Percentiles rank a stretch among this genome's conserved stretches.
Conservation (phyloP, 2,329 filamentous ascomycete genomes). For the Fusarium fujikuroi region DNA sequence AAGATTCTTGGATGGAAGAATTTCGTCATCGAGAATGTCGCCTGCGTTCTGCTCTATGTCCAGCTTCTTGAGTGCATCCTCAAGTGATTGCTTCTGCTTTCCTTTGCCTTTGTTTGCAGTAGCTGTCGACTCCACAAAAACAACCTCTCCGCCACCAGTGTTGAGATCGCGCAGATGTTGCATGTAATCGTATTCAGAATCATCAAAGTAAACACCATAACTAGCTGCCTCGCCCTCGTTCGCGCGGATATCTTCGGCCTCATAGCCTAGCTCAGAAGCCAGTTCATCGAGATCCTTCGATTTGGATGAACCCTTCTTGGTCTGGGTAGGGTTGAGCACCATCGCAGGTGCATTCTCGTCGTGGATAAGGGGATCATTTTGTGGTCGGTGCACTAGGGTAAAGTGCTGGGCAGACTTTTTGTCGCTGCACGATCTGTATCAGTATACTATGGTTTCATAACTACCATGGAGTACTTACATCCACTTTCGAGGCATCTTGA, state of each 20-base stretch:
- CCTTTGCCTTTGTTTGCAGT: constrained; percentile 75
- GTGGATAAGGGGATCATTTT: constrained; percentile 97
- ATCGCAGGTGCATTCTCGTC: constrained; percentile 88
- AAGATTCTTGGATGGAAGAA: constrained; percentile 83
- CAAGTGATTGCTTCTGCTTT: constrained; percentile 80
- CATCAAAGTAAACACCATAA: constrained; percentile 94
- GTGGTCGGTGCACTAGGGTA: constrained; percentile 92
- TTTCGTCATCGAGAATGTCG: constrained; percentile 76
- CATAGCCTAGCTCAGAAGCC: constrained; percentile 76
- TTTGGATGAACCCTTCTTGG: constrained; percentile 53
- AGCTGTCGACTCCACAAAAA: constrained; percentile 82
- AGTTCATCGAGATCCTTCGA: constrained; percentile 80
- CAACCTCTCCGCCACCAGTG: constrained; percentile 75
- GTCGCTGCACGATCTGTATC: constrained; percentile 58
- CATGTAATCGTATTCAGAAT: constrained; percentile 98
- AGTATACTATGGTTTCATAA: neutral
- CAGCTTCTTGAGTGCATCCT: constrained; percentile 79
- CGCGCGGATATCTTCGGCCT: constrained; percentile 72
- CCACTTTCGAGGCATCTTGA: constrained; percentile 65
- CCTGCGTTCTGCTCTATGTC: constrained; percentile 64
- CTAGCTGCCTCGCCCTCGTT: constrained; percentile 98
- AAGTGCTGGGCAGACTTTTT: constrained; percentile 95
- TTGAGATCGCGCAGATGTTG: constrained; percentile 95
- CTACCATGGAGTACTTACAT: constrained; percentile 2
- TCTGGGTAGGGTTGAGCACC: constrained; percentile 79